Evolutionary conservation across 2,329 filamentous ascomycete species (phyloP).

Genomic region (Xylariaceae sp.): DNA sequence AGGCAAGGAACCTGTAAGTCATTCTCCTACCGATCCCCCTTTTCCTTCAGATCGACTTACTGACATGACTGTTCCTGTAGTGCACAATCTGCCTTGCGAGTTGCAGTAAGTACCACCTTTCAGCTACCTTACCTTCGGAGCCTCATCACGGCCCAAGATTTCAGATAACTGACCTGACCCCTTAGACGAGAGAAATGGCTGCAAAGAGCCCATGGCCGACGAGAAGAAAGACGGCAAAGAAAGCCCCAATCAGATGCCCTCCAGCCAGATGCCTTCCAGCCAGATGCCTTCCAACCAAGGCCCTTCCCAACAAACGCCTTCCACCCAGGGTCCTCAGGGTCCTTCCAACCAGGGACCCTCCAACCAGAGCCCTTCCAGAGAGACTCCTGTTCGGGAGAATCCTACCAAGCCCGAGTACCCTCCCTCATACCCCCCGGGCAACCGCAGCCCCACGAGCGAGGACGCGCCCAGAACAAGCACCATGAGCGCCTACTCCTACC

Average conservation of each 20-base stretch:
- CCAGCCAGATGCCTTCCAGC: too few relatives aligned
- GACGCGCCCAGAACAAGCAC: background rate
- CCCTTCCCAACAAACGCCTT: too few relatives aligned
- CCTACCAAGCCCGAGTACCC: too few relatives aligned
- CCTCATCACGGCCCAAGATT: background rate
- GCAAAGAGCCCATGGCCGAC: background rate
- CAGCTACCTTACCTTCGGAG: background rate
- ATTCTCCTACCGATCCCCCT: background rate
- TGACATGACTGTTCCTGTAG: slow-evolving; percentile 1
- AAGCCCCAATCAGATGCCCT: background rate
- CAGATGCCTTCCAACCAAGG: too few relatives aligned
- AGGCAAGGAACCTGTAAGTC: slow-evolving; percentile 6
- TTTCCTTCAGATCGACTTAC: background rate
- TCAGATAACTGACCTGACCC: background rate
- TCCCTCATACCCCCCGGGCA: too few relatives aligned
- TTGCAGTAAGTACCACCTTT: slow-evolving; percentile 9
- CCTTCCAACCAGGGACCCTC: too few relatives aligned
- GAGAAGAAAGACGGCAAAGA: background rate
- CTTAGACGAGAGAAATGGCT: background rate
- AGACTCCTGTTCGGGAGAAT: too few relatives aligned
- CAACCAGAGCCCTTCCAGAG: too few relatives aligned
- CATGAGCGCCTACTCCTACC: background rate
- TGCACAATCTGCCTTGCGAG: slow-evolving; percentile 6
- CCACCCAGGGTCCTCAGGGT: too few relatives aligned
- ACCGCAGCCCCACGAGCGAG: background rate